Evolutionary conservation across 2,329 filamentous ascomycete genomes (phyloP).

Genomic region (Trichophyton schoenleinii): DNA sequence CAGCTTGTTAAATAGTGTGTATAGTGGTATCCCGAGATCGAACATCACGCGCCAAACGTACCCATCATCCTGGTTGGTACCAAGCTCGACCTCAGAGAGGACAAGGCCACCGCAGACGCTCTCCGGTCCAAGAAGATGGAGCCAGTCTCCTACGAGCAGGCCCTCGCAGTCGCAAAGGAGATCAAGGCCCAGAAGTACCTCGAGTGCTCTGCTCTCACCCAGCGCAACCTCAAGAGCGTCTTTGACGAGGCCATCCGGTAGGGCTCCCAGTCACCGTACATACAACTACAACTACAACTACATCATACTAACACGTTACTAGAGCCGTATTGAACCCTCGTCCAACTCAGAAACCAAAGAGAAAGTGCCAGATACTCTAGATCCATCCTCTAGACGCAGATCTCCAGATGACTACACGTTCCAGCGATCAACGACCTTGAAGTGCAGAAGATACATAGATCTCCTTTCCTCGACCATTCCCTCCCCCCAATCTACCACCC

Average conservation of each 20-base stretch:
- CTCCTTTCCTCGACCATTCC: not conserved
- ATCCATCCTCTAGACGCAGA: not conserved
- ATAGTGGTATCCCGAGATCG: slow-evolving; percentile 97
- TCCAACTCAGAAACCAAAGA: slow-evolving; percentile 34
- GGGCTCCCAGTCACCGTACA: slow-evolving; percentile 22
- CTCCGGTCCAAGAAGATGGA: slow-evolving; percentile 89
- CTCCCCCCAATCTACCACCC: not conserved
- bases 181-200: slow-evolving; percentile 95
- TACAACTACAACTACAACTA: not conserved
- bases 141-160: slow-evolving; percentile 90
- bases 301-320: not conserved
- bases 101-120: slow-evolving; percentile 66
- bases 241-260: slow-evolving; percentile 98
- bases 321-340: slow-evolving; percentile 40
- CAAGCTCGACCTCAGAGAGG: slow-evolving; percentile 90
- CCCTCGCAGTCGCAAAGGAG: slow-evolving; percentile 76
- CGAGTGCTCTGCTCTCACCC: slow-evolving; percentile 92
- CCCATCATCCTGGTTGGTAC: slow-evolving; percentile 95
- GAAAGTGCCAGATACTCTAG: slow-evolving; percentile 20
- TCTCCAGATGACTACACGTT: not conserved
- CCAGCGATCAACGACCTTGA: not conserved
- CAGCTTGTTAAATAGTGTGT: not conserved
- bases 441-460: slow-evolving; percentile 1
- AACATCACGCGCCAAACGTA: slow-evolving; percentile 88
- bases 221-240: slow-evolving; percentile 94